Conservation (phyloP, 169 alveolate species). For the Sarcocystis neurona region DNA sequence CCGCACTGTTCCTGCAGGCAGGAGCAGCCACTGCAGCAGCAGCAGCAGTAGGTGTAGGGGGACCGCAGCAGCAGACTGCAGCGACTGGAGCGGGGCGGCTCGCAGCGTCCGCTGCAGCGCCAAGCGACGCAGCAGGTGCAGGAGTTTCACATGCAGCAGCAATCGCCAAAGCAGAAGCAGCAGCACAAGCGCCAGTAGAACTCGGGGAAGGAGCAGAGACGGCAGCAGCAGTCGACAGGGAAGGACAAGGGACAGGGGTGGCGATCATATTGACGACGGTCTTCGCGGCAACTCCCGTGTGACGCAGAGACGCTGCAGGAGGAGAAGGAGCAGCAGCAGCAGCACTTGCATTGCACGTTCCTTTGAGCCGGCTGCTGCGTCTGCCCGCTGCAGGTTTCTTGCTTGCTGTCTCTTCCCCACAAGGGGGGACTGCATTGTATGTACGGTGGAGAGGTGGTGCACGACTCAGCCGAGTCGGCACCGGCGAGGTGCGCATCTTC, state of each 20-base stretch:
- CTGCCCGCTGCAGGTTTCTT: no score
- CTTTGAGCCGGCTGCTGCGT: no score
- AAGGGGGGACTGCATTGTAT: background rate
- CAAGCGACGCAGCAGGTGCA: background rate
- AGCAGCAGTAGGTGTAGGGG: background rate
- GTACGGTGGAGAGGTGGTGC: background rate
- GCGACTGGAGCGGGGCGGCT: background rate
- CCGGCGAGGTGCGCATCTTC: background rate
- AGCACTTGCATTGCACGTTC: no score
- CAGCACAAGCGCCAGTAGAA: background rate
- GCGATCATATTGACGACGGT: no score
- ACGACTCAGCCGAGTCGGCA: background rate
- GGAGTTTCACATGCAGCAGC: background rate
- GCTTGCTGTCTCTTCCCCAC: no score
- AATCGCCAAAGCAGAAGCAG: background rate
- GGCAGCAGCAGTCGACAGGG: background rate
- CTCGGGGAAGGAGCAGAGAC: background rate
- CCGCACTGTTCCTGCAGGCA: background rate
- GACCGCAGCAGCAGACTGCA: background rate
- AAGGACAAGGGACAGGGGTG: no score
- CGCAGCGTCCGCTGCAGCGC: background rate
- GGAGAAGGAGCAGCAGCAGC: conserved; percentile 25
- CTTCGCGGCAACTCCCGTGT: no score
- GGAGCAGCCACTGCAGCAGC: conserved; percentile 24
- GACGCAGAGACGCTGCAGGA: no score